phyloP scores from a whole-genome alignment of 108 stramenopile species.

The Pelagomonas calceolata region DNA sequence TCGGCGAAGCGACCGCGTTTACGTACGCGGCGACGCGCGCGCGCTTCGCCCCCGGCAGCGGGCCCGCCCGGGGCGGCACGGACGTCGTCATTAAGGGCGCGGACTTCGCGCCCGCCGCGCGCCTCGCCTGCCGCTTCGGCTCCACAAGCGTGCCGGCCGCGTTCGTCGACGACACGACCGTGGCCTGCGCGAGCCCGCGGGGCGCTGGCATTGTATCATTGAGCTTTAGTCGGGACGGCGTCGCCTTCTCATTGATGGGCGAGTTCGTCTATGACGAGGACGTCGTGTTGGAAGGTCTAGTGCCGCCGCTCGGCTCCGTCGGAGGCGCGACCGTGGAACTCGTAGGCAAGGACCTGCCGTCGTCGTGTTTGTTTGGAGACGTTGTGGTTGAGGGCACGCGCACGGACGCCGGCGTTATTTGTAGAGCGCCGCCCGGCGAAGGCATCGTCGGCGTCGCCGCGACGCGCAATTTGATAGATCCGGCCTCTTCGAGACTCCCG shows the following conservation, averaged over 20 bases:
- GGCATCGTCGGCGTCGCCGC: background rate
- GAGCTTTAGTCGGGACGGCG: background rate
- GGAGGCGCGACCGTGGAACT: constrained; percentile 10
- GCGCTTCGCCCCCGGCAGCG: constrained; percentile 20
- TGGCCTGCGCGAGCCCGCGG: background rate
- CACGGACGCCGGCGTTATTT: background rate
- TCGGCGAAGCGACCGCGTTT: too few relatives aligned
- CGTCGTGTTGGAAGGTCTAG: background rate
- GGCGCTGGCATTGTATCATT: background rate
- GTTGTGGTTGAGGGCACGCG: background rate
- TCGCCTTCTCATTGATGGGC: background rate
- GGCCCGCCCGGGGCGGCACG: constrained; percentile 20
- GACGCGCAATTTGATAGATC: background rate
- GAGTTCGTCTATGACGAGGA: background rate
- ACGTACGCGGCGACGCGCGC: too few relatives aligned
- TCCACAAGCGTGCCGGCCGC: background rate
- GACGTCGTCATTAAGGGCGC: constrained; percentile 17
- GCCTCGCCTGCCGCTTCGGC: background rate
- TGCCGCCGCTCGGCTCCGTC: background rate
- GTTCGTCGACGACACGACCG: background rate
- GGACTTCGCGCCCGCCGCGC: background rate
- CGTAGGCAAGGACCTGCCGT: constrained; percentile 1
- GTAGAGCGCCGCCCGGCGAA: background rate
- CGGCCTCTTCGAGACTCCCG: background rate
- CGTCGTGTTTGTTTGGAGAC: constrained; percentile 8